Evolutionary conservation across 495 filamentous ascomycete species (phyloP), one percentile per base, ranked within the genome.

Genomic region (Parmelia sp.): DNA sequence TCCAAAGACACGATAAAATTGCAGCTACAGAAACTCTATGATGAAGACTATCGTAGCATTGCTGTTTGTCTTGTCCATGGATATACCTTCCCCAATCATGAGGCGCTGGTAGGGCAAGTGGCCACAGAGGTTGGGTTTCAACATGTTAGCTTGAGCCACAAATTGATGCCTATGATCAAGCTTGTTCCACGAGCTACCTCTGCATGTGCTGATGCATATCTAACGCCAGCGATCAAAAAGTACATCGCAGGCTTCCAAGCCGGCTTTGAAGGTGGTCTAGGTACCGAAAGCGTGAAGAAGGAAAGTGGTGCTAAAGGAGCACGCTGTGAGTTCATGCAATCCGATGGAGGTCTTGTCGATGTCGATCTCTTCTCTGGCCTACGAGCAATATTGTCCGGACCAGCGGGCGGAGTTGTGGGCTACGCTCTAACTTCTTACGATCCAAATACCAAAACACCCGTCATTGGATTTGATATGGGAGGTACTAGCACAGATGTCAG

Each of bases 401-500:
- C 84, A 25, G 84, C 84, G 40, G 84, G 83, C 59, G 84, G 90
- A 33, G 89, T 92, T 4, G 94, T 97, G 4, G 94, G 94, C 12
- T 98, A 97, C 73, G 93, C 94, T 35, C 85, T 94, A 27, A 98
- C 94, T 3, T 92, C 88, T 27, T 96, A 92, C 75, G 94, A 97
- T 71, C 80, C 89, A 3, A 79, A 88, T 56, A 94, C 92, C 21
- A 90, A 87, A 70, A 93, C 83, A 3, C 93, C 93, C 0, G 89
- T 97, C 14, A 96, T 97, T 71, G 94, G 94, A 0, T 97, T 98
- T 68, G 94, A 97, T 69, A 98, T 98, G 94, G 86, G 87, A 40
- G 94, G 94, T 35, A 98, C 94, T 9, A 92, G 88, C 42, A 98
- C 94, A 0, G 94, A 98, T 72, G 93, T 97, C 9, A 96, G 91